Evolutionary conservation across 352 stramenopile species (phyloP).

Genomic region (Globisporangium takayamanum): DNA sequence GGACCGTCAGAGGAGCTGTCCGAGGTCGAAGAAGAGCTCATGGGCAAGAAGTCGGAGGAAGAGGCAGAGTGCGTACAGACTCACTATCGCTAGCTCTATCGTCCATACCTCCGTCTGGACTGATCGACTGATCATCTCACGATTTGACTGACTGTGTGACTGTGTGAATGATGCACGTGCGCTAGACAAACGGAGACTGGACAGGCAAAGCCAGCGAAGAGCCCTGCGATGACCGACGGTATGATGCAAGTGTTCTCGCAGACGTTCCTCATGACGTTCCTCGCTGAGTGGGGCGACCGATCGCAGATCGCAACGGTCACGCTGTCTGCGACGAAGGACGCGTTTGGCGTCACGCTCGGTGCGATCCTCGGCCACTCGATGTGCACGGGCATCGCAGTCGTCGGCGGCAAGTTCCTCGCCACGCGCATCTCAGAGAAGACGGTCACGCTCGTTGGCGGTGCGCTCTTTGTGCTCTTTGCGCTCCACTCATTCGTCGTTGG

Average conservation of each 20-base stretch:
- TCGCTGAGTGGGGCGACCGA: slow-evolving; percentile 98
- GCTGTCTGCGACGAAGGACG: slow-evolving; percentile 93
- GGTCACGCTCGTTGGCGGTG: slow-evolving; percentile 93
- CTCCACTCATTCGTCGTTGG: slow-evolving; percentile 94
- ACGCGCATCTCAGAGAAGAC: slow-evolving; percentile 96
- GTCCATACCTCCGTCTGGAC: neutral
- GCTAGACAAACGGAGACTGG: slow-evolving; percentile 24
- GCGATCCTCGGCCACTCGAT: slow-evolving; percentile 96
- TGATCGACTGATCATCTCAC: neutral
- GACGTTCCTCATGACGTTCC: slow-evolving; percentile 97
- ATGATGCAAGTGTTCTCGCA: slow-evolving; percentile 90
- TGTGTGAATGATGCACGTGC: neutral
- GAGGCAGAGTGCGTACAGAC: slow-evolving; percentile 37
- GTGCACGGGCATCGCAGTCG: slow-evolving; percentile 96
- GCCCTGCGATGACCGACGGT: slow-evolving; percentile 23
- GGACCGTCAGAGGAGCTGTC: slow-evolving; percentile 74
- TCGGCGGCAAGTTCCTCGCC: slow-evolving; percentile 97
- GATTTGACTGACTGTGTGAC: neutral
- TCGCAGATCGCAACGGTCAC: slow-evolving; percentile 98
- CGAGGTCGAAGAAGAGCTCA: slow-evolving; percentile 80
- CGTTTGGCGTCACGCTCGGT: slow-evolving; percentile 93
- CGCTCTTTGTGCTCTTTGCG: slow-evolving; percentile 97
- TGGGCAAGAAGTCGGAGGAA: slow-evolving; percentile 75
- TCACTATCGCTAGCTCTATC: neutral
- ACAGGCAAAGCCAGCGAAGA: slow-evolving; percentile 12